phyloP scores from a whole-genome alignment of 306 rosid species.

The Castanea sativa region DNA sequence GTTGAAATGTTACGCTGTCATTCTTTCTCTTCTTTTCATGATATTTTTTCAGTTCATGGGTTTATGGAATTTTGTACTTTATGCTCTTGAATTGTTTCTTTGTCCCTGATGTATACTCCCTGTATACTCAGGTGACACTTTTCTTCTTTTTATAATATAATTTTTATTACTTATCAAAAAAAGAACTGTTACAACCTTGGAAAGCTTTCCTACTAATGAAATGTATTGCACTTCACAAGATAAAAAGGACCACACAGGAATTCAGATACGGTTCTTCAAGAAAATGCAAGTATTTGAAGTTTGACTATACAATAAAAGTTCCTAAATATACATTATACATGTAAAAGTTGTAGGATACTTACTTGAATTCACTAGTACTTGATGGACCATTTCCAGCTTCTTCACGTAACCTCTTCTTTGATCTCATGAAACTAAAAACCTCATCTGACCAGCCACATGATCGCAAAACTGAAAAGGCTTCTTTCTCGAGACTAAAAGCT shows the following conservation, averaged over 20 bases:
- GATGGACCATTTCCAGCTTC: constrained; percentile 41
- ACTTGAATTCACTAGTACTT: constrained; percentile 53
- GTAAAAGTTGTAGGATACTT: constrained; percentile 19
- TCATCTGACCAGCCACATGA: constrained; percentile 79
- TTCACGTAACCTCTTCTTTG: constrained; percentile 54
- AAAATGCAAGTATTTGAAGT: not conserved
- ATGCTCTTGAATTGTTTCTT: no score
- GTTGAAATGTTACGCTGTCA: no score
- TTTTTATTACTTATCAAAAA: no score
- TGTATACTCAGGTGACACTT: no score
- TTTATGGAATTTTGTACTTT: no score
- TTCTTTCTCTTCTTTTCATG: no score
- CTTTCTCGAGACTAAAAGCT: constrained; percentile 64
- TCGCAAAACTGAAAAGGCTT: constrained; percentile 60
- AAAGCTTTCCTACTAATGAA: not conserved
- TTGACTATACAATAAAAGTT: not conserved
- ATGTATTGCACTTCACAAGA: not conserved
- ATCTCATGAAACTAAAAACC: constrained; percentile 57
- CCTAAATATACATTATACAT: not conserved
- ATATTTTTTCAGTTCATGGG: no score
- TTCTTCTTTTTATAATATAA: no score
- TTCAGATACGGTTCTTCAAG: not conserved
- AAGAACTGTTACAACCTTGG: not conserved
- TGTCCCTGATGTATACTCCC: no score
- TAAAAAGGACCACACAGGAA: not conserved